Evolutionary conservation across 768 basidiomycete genomes (phyloP), one percentile per base, ranked within the genome.

Genomic region (Trametes punicea): DNA sequence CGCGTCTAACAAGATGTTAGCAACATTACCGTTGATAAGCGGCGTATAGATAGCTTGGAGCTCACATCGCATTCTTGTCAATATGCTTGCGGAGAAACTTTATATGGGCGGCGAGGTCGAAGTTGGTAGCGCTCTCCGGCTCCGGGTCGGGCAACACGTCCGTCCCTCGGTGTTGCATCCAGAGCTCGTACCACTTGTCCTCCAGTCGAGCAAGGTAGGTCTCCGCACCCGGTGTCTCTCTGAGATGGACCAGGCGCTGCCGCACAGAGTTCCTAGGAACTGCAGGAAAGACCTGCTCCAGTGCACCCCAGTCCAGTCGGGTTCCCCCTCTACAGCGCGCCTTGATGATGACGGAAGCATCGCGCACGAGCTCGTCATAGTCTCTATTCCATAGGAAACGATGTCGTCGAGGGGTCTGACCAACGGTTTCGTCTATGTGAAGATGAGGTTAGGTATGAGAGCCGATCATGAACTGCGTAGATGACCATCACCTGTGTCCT

Each of bases 1-100:
- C 83, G 16, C 85, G 82, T 59, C 87, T 88, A 58, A n/a, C 27
- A 29, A 29, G 16, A 31, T 18, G 20, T 51, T 6, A 48, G 27
- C 21, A 2, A 13, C 13, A 7, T 31, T 7, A 8, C 31, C 31
- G 31, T 13, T 31, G 6, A 13, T 7, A 25, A 25, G 8, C 29
- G 10, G 3, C 18, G n/a, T 4, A 10, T 36, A 6, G 16, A 44
- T 15, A 26, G 23, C 26, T 4, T 21, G 9, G 31, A 2, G 80
- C 92, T 72, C 65, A 95, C 94, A 97, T 63, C 1, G 87, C 83
- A 67, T 84, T 86, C 72, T 97, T 97, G 67, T 95, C 90, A 27
- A 97, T 76, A 63, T 91, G 81, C 9, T 77, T 77, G 38, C 95
- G 81, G 49, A 98, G 75, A 65, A 93, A 93, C 60, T 85, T 81